A percentile compares a stretch with the other conserved stretches of the same genome.
Conservation (phyloP, 2,329 filamentous ascomycete genomes). For the Colletotrichum caudatum region DNA sequence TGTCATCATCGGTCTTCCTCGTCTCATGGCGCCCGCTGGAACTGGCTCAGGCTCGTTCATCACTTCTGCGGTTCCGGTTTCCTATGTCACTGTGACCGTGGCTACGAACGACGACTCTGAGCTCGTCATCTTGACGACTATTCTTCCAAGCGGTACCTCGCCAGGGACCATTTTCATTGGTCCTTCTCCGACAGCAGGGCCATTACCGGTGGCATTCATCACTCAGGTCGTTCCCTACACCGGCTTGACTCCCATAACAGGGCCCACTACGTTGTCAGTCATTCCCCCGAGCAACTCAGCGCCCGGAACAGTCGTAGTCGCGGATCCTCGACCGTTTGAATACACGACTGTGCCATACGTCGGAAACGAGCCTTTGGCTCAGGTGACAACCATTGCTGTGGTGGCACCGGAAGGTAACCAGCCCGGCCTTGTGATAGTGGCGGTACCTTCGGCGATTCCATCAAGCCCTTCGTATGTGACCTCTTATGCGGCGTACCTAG, state of each 20-base stretch:
- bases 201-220: neutral
- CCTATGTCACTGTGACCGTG: slow-evolving; percentile 5
- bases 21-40: neutral
- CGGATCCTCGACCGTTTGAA: neutral
- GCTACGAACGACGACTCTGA: neutral
- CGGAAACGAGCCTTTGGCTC: neutral
- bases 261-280: neutral
- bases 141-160: neutral
- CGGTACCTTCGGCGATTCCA: slow-evolving; percentile 2
- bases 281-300: neutral
- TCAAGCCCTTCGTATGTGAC: slow-evolving; percentile 11
- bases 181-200: slow-evolving; percentile 1
- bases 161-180: slow-evolving; percentile 20
- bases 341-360: slow-evolving; percentile 8
- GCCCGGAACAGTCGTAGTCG: slow-evolving; percentile 8
- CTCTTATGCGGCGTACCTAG: slow-evolving; percentile 14
- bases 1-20: slow-evolving; percentile 24
- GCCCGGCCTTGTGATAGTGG: slow-evolving; percentile 28
- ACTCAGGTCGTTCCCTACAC: neutral
- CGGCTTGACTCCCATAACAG: neutral
- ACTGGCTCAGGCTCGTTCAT: slow-evolving; percentile 12
- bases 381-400: slow-evolving; percentile 20
- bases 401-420: slow-evolving; percentile 12
- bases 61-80: slow-evolving; percentile 3
- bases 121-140: slow-evolving; percentile 1